A percentile compares a stretch with the other conserved stretches of the same genome.
Conservation (phyloP, 1,139 yeast species). For the Suhomyces bolitotheri region DNA sequence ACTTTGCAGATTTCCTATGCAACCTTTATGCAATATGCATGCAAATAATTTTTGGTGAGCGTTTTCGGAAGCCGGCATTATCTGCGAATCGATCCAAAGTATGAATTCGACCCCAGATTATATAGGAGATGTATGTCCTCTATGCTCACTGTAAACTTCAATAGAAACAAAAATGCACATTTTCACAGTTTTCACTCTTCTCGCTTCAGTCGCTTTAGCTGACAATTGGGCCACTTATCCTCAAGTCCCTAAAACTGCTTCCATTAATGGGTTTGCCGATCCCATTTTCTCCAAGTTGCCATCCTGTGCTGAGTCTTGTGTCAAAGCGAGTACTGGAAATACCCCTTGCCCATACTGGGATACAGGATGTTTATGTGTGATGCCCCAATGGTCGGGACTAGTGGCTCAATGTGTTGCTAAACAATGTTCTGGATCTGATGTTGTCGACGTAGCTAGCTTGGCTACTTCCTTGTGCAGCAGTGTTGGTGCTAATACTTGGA, state of each 20-base stretch:
- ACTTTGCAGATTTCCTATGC: too few species aligned
- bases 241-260: conserved; percentile 48
- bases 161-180: neutral
- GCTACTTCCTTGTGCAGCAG: conserved; percentile 43
- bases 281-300: conserved; percentile 39
- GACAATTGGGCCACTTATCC: conserved; percentile 42
- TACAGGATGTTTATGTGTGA: conserved; percentile 54
- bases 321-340: conserved; percentile 31
- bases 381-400: conserved; percentile 48
- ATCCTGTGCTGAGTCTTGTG: conserved; percentile 46
- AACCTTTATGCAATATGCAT: too few species aligned
- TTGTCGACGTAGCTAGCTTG: conserved; percentile 37
- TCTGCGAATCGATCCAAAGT: too few species aligned
- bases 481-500: conserved; percentile 50
- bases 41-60: too few species aligned
- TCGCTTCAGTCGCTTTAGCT: neutral
- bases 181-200: neutral
- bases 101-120: too few species aligned
- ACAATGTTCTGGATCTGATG: conserved; percentile 41
- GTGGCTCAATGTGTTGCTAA: conserved; percentile 49
- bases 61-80: too few species aligned
- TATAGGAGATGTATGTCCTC: neutral
- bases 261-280: conserved; percentile 55
- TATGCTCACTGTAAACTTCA: neutral
- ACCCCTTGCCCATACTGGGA: conserved; percentile 58